Evolutionary conservation across 2,329 filamentous ascomycete species (phyloP).

Genomic region (Botrytis deweyae): DNA sequence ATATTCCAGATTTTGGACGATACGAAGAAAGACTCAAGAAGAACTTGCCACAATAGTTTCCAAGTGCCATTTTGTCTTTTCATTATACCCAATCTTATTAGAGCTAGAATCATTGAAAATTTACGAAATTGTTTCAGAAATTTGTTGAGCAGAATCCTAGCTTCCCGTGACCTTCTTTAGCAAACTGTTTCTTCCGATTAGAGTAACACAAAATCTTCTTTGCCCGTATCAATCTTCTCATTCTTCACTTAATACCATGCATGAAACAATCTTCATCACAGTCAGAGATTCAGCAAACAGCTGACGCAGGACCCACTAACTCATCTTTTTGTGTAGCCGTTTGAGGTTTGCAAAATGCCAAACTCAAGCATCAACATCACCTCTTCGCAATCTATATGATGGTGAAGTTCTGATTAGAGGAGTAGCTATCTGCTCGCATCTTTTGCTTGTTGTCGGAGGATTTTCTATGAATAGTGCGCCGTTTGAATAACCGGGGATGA

Average conservation of each 20-base stretch:
- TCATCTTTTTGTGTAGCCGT: slow-evolving; percentile 13
- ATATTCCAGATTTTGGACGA: slow-evolving; percentile 11
- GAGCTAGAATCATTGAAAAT: neutral
- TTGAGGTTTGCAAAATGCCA: slow-evolving; percentile 18
- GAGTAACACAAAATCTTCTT: slow-evolving; percentile 15
- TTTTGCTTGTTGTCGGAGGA: slow-evolving; percentile 18
- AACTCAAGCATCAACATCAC: slow-evolving; percentile 7
- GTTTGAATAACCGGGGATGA: slow-evolving; percentile 16
- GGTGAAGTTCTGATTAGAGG: neutral
- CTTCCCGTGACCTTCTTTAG: slow-evolving; percentile 17
- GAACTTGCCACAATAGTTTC: slow-evolving; percentile 19
- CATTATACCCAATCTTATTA: slow-evolving; percentile 9
- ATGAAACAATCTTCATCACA: slow-evolving; percentile 20
- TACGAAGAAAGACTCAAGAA: slow-evolving; percentile 21
- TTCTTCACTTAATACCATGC: neutral
- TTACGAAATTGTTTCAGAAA: neutral
- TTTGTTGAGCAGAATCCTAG: neutral
- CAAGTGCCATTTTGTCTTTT: neutral
- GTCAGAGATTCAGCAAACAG: slow-evolving; percentile 16
- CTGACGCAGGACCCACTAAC: neutral
- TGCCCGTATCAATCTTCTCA: neutral
- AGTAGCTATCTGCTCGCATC: neutral
- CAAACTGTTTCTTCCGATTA: slow-evolving; percentile 22
- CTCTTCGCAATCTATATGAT: neutral
- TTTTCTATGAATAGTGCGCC: slow-evolving; percentile 6